These are phyloP conservation scores for Glomus cerebriforme DNA, from an alignment of 192 early-diverging fungal genomes.

Conservation along the genomic window DNA sequence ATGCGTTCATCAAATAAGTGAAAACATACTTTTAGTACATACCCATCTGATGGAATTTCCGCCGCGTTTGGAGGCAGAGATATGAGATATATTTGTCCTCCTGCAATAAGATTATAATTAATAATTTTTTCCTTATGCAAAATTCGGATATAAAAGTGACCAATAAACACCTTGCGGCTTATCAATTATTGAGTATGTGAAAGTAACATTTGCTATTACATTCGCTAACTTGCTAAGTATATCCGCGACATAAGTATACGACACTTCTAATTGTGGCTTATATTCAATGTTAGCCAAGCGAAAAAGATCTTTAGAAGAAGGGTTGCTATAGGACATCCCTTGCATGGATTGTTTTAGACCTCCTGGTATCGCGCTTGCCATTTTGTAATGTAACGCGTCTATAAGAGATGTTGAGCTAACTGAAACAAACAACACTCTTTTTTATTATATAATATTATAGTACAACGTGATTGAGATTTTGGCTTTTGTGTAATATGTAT, in stretches of 20 bases:
- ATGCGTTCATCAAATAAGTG: neutral
- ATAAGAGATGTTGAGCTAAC: neutral
- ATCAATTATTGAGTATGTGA: slow-evolving; percentile 42
- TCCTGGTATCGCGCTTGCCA: neutral
- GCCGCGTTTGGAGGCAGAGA: slow-evolving; percentile 12
- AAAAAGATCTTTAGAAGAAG: slow-evolving; percentile 21
- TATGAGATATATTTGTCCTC: slow-evolving; percentile 21
- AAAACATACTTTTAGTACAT: neutral
- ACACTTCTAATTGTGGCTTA: neutral
- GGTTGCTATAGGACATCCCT: neutral
- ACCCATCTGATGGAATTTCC: slow-evolving; percentile 28
- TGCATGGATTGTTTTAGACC: neutral
- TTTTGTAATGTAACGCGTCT: slow-evolving; percentile 18
- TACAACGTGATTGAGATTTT: too few relatives aligned
- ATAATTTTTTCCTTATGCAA: neutral
- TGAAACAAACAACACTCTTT: too few relatives aligned
- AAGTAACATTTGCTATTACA: slow-evolving; percentile 34
- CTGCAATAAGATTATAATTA: neutral
- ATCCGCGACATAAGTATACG: slow-evolving; percentile 2
- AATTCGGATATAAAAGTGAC: neutral
- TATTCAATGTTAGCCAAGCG: slow-evolving; percentile 11
- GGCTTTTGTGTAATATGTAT: too few relatives aligned
- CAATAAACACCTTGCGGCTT: slow-evolving; percentile 36
- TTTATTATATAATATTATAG: too few relatives aligned
- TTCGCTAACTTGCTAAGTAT: slow-evolving; percentile 6